Base-by-base conservation (phyloP, 176 grass and related monocot genomes). In the Guadua angustifolia region DNA sequence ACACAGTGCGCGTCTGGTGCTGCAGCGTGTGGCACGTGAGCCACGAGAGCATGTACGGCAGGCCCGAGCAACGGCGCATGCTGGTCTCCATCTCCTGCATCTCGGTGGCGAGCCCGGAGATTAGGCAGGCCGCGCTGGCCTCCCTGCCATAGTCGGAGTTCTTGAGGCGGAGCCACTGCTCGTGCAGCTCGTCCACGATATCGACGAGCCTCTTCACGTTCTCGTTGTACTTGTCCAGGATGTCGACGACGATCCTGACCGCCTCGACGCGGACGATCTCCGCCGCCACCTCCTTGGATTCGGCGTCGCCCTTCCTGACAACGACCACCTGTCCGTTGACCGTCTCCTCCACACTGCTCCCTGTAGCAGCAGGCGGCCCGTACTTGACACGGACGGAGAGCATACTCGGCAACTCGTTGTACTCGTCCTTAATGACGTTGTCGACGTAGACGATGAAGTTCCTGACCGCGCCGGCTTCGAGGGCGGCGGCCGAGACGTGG, bases 231-330 rank as follows among this genome's bases (percentile, higher is more conserved):
- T 26, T 29, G 14, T 1, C 0, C 1, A 72, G 19, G 7, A 64
- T 47, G 17, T 13, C 24, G 17, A 0, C 4, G 15, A 78, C 58
- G 24, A 78, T 46, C 4, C 12, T 19, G 5, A 47, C 1, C 9
- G 58, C 75, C 9, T 47, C 22, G 16, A 78, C 40, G 15, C 75
- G 75, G 4, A 78, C 42, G 1, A 64, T 63, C 75, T 78, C 75
- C 24, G 75, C 58, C 24, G 40, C 75, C 40, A 64, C 24, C 40
- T 29, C 5, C 58, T 45, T 78, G 8, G 58, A 64, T 1, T 22
- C 0, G 15, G 11, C 1, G 5, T 4, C 9, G 21, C 44, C 22
- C 2, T 49, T 7, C 22, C 1, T 49, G 69, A 72, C 69, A 14
- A 18, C 59, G 16, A 33, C 2, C 58, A 12, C 42, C 57, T 21